Evolutionary conservation across 1,284 basidiomycete genomes (phyloP).

Genomic region (Ustilago esculenta): DNA sequence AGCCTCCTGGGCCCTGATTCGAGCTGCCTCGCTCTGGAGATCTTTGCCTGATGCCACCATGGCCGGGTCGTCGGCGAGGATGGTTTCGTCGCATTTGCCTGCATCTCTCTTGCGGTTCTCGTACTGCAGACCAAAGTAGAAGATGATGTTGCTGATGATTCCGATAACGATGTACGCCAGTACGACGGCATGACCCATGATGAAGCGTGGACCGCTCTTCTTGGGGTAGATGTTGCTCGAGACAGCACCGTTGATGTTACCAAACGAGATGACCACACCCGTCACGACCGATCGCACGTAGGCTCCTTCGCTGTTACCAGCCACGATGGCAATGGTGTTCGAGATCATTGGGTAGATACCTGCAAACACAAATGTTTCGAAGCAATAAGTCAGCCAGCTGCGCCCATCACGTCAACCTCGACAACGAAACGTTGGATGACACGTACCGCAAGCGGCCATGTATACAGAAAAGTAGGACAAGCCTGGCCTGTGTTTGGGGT

Average conservation of each 20-base stretch:
- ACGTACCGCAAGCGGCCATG: slow-evolving; percentile 67
- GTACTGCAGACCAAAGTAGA: slow-evolving; percentile 71
- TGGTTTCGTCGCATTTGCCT: slow-evolving; percentile 77
- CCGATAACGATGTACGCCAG: slow-evolving; percentile 78
- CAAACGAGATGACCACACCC: slow-evolving; percentile 67
- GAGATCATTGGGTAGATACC: slow-evolving; percentile 76
- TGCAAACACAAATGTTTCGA: too few relatives aligned
- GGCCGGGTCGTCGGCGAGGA: slow-evolving; percentile 64
- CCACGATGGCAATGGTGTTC: slow-evolving; percentile 78
- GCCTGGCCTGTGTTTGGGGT: slow-evolving; percentile 67
- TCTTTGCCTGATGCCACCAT: slow-evolving; percentile 26
- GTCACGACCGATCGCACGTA: slow-evolving; percentile 80
- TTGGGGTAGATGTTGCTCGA: slow-evolving; percentile 77
- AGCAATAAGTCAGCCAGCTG: too few relatives aligned
- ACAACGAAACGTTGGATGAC: too few relatives aligned
- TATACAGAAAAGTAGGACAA: slow-evolving; percentile 78
- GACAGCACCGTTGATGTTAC: slow-evolving; percentile 71
- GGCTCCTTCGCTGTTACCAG: slow-evolving; percentile 78
- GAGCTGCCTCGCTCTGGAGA: slow-evolving; percentile 29
- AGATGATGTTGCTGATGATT: slow-evolving; percentile 71
- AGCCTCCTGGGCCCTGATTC: slow-evolving; percentile 25
- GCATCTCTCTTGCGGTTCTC: slow-evolving; percentile 75
- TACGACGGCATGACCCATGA: slow-evolving; percentile 75
- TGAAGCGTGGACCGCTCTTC: slow-evolving; percentile 76
- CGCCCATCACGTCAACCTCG: too few relatives aligned